Evolutionary conservation across 163 green algal genomes (phyloP).

Genomic region (Coccomyxa subellipsoidea): DNA sequence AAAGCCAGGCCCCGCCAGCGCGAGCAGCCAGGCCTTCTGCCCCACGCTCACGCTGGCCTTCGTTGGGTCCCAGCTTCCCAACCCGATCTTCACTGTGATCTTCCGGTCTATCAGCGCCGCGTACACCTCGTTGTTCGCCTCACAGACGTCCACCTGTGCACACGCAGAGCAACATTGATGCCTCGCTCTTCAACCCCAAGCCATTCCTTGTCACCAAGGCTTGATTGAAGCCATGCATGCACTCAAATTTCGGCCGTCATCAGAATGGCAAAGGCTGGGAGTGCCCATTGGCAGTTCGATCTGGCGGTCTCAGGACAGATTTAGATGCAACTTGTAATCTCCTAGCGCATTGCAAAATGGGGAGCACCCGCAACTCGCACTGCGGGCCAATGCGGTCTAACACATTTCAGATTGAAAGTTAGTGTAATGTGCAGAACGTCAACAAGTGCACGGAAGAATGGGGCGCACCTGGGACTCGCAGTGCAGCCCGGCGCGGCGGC

Average conservation of each 20-base stretch:
- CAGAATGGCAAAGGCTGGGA: too few species aligned
- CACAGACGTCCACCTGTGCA: conserved; percentile 45
- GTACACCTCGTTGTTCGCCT: conserved; percentile 77
- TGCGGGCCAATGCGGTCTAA: too few species aligned
- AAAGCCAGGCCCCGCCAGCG: conserved; percentile 65
- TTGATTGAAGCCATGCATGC: too few species aligned
- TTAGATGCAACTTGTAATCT: too few species aligned
- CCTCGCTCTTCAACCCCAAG: too few species aligned
- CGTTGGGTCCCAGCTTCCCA: conserved; percentile 81
- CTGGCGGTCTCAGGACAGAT: too few species aligned
- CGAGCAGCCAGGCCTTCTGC: conserved; percentile 62
- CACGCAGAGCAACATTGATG: neutral
- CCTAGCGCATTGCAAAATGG: too few species aligned
- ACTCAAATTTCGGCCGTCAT: too few species aligned
- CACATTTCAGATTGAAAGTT: too few species aligned
- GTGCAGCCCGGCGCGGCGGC: neutral
- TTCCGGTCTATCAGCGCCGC: conserved; percentile 81
- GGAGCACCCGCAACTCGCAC: neutral
- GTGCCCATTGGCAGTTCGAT: too few species aligned
- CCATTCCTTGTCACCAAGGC: too few species aligned
- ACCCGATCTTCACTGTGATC: conserved; percentile 76
- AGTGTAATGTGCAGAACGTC: neutral
- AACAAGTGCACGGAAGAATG: neutral
- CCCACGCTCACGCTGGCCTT: conserved; percentile 35
- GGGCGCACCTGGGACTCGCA: neutral